Conservation (phyloP, 2,329 filamentous ascomycete species). For the Cladosporium cucumerinum region DNA sequence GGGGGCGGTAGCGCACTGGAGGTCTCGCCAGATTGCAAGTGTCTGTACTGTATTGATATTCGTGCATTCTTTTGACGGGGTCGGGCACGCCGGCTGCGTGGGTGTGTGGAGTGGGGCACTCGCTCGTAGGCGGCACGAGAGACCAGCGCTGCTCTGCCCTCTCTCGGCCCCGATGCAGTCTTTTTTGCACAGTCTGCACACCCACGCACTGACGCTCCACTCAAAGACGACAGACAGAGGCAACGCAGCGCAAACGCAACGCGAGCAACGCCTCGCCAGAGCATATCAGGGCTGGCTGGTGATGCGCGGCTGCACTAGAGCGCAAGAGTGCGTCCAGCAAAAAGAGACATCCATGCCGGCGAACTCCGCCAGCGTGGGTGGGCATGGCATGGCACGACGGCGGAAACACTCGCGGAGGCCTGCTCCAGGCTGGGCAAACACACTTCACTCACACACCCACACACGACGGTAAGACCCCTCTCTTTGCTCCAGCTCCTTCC, state of each 20-base stretch:
- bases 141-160: not conserved
- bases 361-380: not conserved
- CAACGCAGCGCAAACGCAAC: not conserved
- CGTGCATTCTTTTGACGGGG: constrained; percentile 15
- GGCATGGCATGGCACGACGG: not conserved
- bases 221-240: not conserved
- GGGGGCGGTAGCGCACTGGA: not conserved
- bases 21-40: not conserved
- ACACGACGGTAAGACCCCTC: not conserved
- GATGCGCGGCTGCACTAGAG: constrained; percentile 10
- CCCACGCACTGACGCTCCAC: constrained; percentile 12
- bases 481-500: constrained; percentile 3
- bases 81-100: constrained; percentile 13
- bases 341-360: not conserved
- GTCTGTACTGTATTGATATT: constrained; percentile 2
- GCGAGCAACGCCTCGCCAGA: constrained; percentile 9
- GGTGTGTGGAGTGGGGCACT: not conserved
- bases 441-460: not conserved
- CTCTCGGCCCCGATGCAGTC: not conserved
- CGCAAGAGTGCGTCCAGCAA: not conserved
- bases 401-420: not conserved
- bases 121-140: constrained; percentile 10
- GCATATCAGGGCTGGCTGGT: constrained; percentile 11
- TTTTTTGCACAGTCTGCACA: constrained; percentile 11
- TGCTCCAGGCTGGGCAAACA: constrained; percentile 1